These are phyloP conservation scores for Termitomyces sp. DNA, from an alignment of 1,284 basidiomycete genomes.

Conservation along the genomic window DNA sequence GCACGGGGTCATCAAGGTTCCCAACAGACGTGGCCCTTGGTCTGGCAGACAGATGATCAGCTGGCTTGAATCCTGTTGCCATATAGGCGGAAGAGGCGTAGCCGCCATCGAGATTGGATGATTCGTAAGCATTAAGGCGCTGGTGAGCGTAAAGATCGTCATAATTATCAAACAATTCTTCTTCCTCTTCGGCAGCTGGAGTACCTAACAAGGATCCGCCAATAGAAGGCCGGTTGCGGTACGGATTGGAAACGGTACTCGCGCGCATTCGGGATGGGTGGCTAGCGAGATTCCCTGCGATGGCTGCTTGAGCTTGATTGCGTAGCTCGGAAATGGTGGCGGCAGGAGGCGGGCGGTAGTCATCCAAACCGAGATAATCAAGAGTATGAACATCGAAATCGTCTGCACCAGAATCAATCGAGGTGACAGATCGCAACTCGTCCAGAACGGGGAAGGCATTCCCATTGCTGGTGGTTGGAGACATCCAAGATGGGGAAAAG, in stretches of 20 bases:
- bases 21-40: constrained; percentile 91
- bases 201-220: constrained; percentile 53
- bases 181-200: constrained; percentile 63
- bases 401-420: constrained; percentile 73
- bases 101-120: constrained; percentile 41
- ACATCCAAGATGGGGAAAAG: constrained; percentile 85
- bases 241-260: constrained; percentile 86
- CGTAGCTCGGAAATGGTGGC: constrained; percentile 82
- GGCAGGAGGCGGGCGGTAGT: constrained; percentile 64
- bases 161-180: constrained; percentile 63
- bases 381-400: constrained; percentile 91
- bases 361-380: constrained; percentile 91
- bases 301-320: constrained; percentile 83
- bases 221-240: constrained; percentile 57
- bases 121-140: constrained; percentile 57
- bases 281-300: constrained; percentile 69
- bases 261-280: constrained; percentile 78
- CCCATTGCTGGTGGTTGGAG: constrained; percentile 52
- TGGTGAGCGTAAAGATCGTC: constrained; percentile 51
- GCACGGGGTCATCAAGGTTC: constrained; percentile 76
- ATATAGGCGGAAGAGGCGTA: constrained; percentile 56
- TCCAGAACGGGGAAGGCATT: constrained; percentile 63
- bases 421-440: constrained; percentile 73
- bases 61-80: constrained; percentile 67
- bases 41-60: constrained; percentile 63